Base-by-base conservation (phyloP, 257 asterid genomes). In the Fraxinus americana region DNA sequence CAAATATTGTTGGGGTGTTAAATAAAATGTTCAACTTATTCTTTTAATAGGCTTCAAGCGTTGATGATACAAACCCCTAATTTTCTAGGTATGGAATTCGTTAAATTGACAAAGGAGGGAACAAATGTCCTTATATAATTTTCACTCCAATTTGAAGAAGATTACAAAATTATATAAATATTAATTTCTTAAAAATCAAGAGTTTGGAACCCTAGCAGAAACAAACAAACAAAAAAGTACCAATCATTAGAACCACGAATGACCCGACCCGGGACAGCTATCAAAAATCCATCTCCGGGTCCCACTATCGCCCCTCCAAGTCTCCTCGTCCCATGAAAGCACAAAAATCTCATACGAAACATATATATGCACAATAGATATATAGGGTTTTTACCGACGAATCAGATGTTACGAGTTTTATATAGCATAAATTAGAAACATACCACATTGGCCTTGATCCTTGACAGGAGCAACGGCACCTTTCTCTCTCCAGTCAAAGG, bases 371-470 rank as follows among this genome's bases (percentile, higher is more conserved):
- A 14, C 17, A 45, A 4, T 41, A 12, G 16, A 45, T 45, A 45
- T 45, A 13, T 45, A 45, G 1, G 54, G 54, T 13, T 45, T 45
- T 5, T 13, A 45, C 19, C 5, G n/a, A 45, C 54, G n/a, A 45
- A 45, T 13, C n/a, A 19, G 54, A 45, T 12, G 54, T 11, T 45
- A 13, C 54, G 3, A 14, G 54, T 45, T 45, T 13, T 19, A 54
- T 54, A 54, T n/a, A 19, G 23, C 67, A 2, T 7, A 57, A 57
- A 57, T n/a, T 6, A 63, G 29, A 71, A 16, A 11, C 91, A 76
- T 78, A 92, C 99, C 99, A 23, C 97, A 92, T 73, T 88, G 97
- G 75, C 99, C 99, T 80, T 94, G 98, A 86, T 94, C 96, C 79
- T 92, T 94, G 73, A 94, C 97, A 12, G 93, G 88, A 72, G 86